These are phyloP conservation scores for Baorangia bicolor DNA, from an alignment of 768 basidiomycete species.

Conservation along the genomic window DNA sequence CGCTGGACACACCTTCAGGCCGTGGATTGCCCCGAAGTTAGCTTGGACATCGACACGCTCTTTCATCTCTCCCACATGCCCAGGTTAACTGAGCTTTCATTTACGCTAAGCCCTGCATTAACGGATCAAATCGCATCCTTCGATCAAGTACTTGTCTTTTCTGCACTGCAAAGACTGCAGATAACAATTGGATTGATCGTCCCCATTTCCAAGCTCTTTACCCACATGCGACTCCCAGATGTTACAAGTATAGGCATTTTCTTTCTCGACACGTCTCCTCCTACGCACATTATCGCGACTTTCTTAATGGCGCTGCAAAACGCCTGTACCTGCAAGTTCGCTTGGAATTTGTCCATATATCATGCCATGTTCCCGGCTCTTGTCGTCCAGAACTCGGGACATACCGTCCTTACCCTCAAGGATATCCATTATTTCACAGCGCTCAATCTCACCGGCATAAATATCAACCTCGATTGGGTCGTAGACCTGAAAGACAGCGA, in stretches of 20 bases:
- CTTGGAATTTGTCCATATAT: not conserved
- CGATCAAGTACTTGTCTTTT: not conserved
- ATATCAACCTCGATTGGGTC: not conserved
- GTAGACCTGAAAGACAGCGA: not conserved
- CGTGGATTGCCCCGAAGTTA: not conserved
- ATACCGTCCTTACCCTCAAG: not conserved
- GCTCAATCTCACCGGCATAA: not conserved
- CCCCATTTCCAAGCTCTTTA: not conserved
- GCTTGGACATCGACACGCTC: not conserved
- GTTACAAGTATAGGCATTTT: not conserved
- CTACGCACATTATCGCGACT: not conserved
- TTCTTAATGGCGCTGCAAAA: not conserved
- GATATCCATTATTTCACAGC: not conserved
- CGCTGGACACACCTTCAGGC: not conserved
- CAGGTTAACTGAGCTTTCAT: not conserved
- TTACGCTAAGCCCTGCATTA: not conserved
- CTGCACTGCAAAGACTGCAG: not conserved
- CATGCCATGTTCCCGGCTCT: no score
- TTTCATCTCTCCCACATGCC: not conserved
- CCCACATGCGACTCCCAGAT: not conserved
- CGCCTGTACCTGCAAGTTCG: not conserved
- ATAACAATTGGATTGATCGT: not conserved
- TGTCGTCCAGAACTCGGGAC: not conserved
- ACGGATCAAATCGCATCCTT: not conserved
- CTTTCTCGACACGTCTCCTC: not conserved